Percentiles rank a stretch among this genome's conserved stretches.
Evolutionary conservation across 768 basidiomycete species (phyloP).

Genomic region (Mycena metata): DNA sequence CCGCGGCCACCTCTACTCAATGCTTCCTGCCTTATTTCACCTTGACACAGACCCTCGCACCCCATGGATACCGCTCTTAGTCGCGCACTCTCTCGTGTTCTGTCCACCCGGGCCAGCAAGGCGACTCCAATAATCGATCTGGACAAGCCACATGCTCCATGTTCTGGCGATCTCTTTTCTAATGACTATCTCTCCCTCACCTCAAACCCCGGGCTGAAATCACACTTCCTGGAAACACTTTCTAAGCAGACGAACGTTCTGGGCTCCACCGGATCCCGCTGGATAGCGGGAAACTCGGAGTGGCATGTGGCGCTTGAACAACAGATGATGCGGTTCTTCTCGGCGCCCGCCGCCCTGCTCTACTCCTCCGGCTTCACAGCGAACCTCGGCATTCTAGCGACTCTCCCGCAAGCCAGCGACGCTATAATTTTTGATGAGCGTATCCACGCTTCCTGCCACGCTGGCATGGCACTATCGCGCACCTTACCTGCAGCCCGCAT

Average conservation of each 20-base stretch:
- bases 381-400: constrained; percentile 62
- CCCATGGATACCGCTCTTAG: no score
- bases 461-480: constrained; percentile 56
- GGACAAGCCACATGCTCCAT: no score
- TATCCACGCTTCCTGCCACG: constrained; percentile 65
- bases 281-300: constrained; percentile 57
- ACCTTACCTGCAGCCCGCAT: constrained; percentile 45
- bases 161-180: constrained; percentile 39
- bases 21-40: no score
- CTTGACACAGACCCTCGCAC: no score
- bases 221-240: constrained; percentile 49
- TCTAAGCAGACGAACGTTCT: constrained; percentile 44
- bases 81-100: no score
- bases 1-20: no score
- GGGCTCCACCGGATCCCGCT: constrained; percentile 65
- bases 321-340: constrained; percentile 54
- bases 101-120: no score
- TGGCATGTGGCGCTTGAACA: constrained; percentile 57
- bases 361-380: constrained; percentile 70
- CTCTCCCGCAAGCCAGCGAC: constrained; percentile 60
- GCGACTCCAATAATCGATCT: no score
- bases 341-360: constrained; percentile 58
- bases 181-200: constrained; percentile 67
- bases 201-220: constrained; percentile 48
- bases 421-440: constrained; percentile 66